Evolutionary conservation across 2,329 filamentous ascomycete species (phyloP), one percentile per base, ranked within the genome.

Genomic region (Bimuria novae-zelandiae): DNA sequence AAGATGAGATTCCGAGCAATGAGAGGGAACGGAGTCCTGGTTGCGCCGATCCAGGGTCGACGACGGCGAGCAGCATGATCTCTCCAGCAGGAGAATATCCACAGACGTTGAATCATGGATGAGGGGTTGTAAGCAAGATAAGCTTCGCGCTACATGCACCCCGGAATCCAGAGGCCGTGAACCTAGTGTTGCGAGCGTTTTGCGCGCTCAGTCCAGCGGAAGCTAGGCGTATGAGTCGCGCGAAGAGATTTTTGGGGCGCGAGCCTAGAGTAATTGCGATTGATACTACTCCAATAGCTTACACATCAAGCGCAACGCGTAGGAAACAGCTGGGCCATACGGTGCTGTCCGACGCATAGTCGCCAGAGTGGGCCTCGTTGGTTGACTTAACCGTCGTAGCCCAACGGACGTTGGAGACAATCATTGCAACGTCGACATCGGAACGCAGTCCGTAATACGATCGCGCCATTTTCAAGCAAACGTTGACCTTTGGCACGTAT

Each of bases 321-420:
- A 8, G 19, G 22, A 7, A 22, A 25, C n/a, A 25, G 23, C 35
- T 47, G 45, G 32, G 33, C 40, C 39, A 54, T 7, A 44, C 41
- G 21, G 30, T 52, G 29, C 29, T 19, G 25, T 42, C 46, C 51
- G 42, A 16, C 51, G 50, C 42, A 17, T 45, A 46, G 35, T 12
- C 40, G 40, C 21, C 23, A 39, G 21, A 27, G 45, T 49, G 49
- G 45, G 42, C 51, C 12, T 35, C 40, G 41, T 52, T 32, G 44
- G 51, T 49, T 42, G 33, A 49, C 11, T 36, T 35, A 40, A 51
- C 48, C 51, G 54, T 45, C 51, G 32, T 40, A 27, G 47, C 35
- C 22, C 19, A 8, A 39, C 30, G 30, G 19, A 36, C 30, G 21
- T 43, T 17, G 27, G 39, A 37, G 47, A 27, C 19, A 17, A n/a